Conservation (phyloP, 495 filamentous ascomycete genomes). For the Talaromyces proteolyticus region DNA sequence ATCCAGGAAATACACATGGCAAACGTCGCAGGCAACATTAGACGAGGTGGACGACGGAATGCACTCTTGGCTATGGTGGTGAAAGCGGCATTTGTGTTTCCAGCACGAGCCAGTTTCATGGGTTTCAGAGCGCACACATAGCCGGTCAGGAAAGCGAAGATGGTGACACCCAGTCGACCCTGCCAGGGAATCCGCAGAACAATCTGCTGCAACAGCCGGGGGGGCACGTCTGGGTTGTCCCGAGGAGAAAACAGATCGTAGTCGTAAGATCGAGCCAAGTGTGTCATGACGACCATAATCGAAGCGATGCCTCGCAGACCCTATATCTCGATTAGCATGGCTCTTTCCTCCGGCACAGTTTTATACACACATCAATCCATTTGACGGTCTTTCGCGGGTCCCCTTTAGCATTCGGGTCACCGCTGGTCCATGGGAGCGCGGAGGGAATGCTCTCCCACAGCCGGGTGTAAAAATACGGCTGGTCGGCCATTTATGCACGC, state of each 20-base stretch:
- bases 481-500: constrained; percentile 1
- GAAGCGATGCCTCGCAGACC: constrained; percentile 61
- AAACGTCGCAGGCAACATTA: constrained; percentile 55
- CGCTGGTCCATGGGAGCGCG: constrained; percentile 24
- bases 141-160: constrained; percentile 62
- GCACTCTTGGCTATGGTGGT: constrained; percentile 53
- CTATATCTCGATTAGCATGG: constrained; percentile 21
- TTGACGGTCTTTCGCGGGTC: constrained; percentile 53
- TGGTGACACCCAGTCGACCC: constrained; percentile 58
- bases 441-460: constrained; percentile 17
- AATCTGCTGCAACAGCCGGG: constrained; percentile 53
- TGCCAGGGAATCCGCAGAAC: constrained; percentile 57
- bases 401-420: constrained; percentile 24
- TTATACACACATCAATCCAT: constrained; percentile 59
- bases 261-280: constrained; percentile 56
- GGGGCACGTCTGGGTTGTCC: constrained; percentile 34
- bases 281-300: constrained; percentile 56
- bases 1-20: constrained; percentile 54
- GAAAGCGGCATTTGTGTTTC: constrained; percentile 46
- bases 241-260: constrained; percentile 51
- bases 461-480: constrained; percentile 20
- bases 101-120: constrained; percentile 50
- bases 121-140: constrained; percentile 66
- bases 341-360: not conserved
- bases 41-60: constrained; percentile 56